A percentile compares a stretch with the other conserved stretches of the same genome.
Evolutionary conservation across 441 rosid species (phyloP).

Genomic region (Euphorbia schlechtendalii): DNA sequence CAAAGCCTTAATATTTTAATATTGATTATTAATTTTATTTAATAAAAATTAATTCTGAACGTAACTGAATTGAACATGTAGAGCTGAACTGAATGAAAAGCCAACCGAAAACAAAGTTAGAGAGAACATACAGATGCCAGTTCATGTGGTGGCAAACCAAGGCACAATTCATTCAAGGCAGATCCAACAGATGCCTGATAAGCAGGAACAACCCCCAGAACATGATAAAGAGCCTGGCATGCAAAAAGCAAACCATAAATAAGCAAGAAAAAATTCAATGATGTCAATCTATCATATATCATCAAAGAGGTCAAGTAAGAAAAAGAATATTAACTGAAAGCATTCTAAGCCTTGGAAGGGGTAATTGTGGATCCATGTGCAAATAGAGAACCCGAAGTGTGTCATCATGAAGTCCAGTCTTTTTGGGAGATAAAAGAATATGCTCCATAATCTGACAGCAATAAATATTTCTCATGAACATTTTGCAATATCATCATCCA

Average conservation of each 20-base stretch:
- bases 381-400: conserved; percentile 75
- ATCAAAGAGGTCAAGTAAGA: conserved; percentile 19
- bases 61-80: too few species aligned
- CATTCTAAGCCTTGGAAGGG: conserved; percentile 96
- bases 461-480: neutral
- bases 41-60: too few species aligned
- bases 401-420: conserved; percentile 77
- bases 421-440: conserved; percentile 64
- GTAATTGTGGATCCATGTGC: conserved; percentile 92
- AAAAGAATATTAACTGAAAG: conserved; percentile 57
- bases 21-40: too few species aligned
- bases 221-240: conserved; percentile 90
- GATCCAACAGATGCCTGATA: conserved; percentile 81
- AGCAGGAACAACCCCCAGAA: conserved; percentile 82
- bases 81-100: conserved; percentile 1
- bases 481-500: neutral
- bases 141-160: conserved; percentile 80
- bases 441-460: conserved; percentile 78
- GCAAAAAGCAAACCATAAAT: conserved; percentile 17
- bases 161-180: conserved; percentile 92
- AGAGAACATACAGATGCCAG: conserved; percentile 58
- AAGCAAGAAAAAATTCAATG: conserved; percentile 11
- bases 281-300: neutral
- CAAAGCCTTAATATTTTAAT: too few species aligned
- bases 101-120: conserved; percentile 12